Evolutionary conservation across 805 yeast genomes (phyloP).

Genomic region (Starmerella sirachaensis): DNA sequence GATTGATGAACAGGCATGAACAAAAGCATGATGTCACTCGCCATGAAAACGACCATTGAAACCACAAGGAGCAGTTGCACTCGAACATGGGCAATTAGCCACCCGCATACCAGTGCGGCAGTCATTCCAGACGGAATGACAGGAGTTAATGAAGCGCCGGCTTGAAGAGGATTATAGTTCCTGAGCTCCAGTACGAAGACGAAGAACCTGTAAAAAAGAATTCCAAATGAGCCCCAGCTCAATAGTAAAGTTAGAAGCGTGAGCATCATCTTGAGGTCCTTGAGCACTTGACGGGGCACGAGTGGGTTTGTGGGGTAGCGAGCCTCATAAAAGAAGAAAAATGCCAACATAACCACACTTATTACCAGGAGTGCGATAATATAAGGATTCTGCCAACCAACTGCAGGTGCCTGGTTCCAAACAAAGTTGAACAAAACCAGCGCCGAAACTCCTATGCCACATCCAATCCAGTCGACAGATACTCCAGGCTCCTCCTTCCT

Average conservation of each 20-base stretch:
- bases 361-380: slow-evolving; percentile 43
- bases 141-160: slow-evolving; percentile 38
- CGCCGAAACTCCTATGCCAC: slow-evolving; percentile 47
- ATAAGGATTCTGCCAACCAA: slow-evolving; percentile 53
- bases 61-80: slow-evolving; percentile 41
- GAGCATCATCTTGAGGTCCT: slow-evolving; percentile 30
- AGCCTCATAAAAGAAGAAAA: slow-evolving; percentile 17
- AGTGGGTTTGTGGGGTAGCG: slow-evolving; percentile 62
- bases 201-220: slow-evolving; percentile 56
- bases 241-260: slow-evolving; percentile 42
- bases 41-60: slow-evolving; percentile 43
- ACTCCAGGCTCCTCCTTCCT: slow-evolving; percentile 6
- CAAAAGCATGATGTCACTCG: slow-evolving; percentile 15
- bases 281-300: slow-evolving; percentile 24
- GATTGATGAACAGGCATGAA: slow-evolving; percentile 2
- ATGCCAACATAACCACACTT: slow-evolving; percentile 43
- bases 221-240: slow-evolving; percentile 77
- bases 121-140: slow-evolving; percentile 42
- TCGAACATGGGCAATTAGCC: slow-evolving; percentile 35
- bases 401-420: slow-evolving; percentile 65
- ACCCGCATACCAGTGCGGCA: slow-evolving; percentile 45
- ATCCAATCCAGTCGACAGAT: slow-evolving; percentile 45
- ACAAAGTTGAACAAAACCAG: slow-evolving; percentile 53
- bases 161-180: slow-evolving; percentile 35
- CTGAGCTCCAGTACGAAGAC: slow-evolving; percentile 41